Evolutionary conservation across 257 asterid genomes (phyloP), one percentile per base, ranked within the genome.

Genomic region (Petrea volubilis): DNA sequence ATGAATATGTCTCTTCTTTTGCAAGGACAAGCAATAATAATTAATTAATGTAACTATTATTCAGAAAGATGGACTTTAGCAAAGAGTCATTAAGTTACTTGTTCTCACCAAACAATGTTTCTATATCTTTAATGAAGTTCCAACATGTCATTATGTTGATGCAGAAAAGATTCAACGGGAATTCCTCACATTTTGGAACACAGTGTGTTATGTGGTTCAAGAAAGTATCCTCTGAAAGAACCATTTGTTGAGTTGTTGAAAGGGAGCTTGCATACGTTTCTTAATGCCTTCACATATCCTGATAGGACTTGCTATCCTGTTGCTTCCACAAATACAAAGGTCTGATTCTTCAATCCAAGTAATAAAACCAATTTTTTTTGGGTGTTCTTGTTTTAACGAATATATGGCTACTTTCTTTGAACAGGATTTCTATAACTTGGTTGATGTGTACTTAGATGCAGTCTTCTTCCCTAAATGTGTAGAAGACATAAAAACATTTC

Each of bases 241-340:
- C 99, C 99, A 2, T 95, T 95, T 63, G 98, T 95, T 61, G 99
- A 95, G 79, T 82, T 95, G 84, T 76, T 95, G 78, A 95, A 95
- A 69, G 99, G 98, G 72, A 95, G 99, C 79, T 85, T 95, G 86
- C 80, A 95, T 67, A 95, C 99, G 29, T 95, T 91, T 82, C 84
- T 95, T 66, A 95, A 95, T 81, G 99, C 99, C 66, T 95, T 95
- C 81, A 95, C 99, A 36, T 95, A 92, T 78, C 99, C 99, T 13
- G 99, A 95, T 78, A 85, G 99, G 80, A 95, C 99, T 64, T 95
- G 99, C 84, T 95, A 95, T 79, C 99, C 99, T 9, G 98, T 95
- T 33, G 99, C 99, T 60, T 95, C 99, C 72, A 95, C 99, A 27
- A 95, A 95, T 81, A 66, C 90, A 53, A 95, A 95, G 99, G 98